phyloP scores from a whole-genome alignment of 2,329 filamentous ascomycete genomes.

The Periglandula ipomoeae region DNA sequence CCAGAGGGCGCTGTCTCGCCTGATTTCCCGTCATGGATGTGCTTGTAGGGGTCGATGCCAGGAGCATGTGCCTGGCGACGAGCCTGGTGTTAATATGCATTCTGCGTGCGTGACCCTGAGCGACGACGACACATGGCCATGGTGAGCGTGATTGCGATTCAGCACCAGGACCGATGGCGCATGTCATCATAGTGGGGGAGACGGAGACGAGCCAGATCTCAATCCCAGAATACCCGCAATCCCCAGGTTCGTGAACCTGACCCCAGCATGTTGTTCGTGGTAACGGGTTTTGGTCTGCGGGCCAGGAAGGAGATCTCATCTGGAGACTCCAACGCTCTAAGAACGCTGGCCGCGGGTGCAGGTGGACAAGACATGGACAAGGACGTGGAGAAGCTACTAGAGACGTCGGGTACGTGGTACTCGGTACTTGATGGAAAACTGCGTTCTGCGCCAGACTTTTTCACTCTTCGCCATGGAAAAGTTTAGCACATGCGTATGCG shows the following conservation, averaged over 20 bases:
- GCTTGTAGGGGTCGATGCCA: too few species aligned
- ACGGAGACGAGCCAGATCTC: neutral
- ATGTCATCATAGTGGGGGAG: neutral
- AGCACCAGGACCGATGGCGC: neutral
- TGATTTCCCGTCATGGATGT: too few species aligned
- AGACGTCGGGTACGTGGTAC: too few species aligned
- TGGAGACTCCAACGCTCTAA: neutral
- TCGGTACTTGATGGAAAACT: too few species aligned
- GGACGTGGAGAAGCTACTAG: neutral
- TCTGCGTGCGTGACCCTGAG: neutral
- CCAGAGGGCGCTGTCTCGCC: too few species aligned
- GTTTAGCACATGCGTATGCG: too few species aligned
- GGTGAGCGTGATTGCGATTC: neutral
- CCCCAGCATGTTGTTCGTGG: neutral
- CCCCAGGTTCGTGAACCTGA: neutral
- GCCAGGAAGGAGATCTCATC: neutral
- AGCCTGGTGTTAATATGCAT: neutral
- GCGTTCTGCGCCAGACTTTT: too few species aligned
- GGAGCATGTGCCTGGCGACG: too few species aligned
- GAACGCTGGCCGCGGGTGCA: neutral
- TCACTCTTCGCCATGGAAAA: too few species aligned
- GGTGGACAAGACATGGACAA: neutral
- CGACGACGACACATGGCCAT: constrained; percentile 16
- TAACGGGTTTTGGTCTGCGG: neutral
- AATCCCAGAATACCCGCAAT: neutral